Percentiles rank a stretch among this genome's conserved stretches.
These are phyloP conservation scores for Cryptomeria japonica DNA, from an alignment of 75 land plant species.

Conservation along the genomic window DNA sequence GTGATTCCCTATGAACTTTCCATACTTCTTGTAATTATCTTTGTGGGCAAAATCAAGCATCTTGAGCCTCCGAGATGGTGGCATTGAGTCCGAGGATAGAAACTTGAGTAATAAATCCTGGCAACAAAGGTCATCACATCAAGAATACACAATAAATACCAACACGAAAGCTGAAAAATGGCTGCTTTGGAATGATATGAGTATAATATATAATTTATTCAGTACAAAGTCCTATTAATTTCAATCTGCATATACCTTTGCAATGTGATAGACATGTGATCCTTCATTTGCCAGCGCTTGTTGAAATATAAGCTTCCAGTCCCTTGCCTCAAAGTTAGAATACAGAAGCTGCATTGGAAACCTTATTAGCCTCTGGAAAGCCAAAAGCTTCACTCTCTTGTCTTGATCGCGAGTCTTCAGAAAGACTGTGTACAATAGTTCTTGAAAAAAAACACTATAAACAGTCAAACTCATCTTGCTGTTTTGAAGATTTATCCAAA, in stretches of 20 bases:
- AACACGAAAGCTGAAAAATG: background rate
- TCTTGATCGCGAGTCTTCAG: constrained; percentile 12
- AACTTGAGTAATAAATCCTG: constrained; percentile 11
- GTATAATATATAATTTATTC: background rate
- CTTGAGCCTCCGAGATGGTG: constrained; percentile 14
- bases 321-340: background rate
- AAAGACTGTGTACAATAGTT: constrained; percentile 1
- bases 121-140: background rate
- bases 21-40: constrained; percentile 10
- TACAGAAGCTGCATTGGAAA: constrained; percentile 10
- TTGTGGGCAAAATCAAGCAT: constrained; percentile 8
- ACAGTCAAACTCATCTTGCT: background rate
- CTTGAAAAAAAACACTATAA: background rate
- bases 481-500: background rate
- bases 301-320: constrained; percentile 15
- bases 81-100: constrained; percentile 3
- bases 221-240: background rate
- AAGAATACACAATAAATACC: background rate
- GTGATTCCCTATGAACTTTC: constrained; percentile 5
- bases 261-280: constrained; percentile 12
- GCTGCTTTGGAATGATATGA: background rate
- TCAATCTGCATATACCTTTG: background rate
- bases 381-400: constrained; percentile 12
- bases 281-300: background rate
- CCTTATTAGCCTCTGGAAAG: constrained; percentile 7